These are phyloP conservation scores for Pholiota conissans DNA, from an alignment of 768 basidiomycete species.

Conservation along the genomic window DNA sequence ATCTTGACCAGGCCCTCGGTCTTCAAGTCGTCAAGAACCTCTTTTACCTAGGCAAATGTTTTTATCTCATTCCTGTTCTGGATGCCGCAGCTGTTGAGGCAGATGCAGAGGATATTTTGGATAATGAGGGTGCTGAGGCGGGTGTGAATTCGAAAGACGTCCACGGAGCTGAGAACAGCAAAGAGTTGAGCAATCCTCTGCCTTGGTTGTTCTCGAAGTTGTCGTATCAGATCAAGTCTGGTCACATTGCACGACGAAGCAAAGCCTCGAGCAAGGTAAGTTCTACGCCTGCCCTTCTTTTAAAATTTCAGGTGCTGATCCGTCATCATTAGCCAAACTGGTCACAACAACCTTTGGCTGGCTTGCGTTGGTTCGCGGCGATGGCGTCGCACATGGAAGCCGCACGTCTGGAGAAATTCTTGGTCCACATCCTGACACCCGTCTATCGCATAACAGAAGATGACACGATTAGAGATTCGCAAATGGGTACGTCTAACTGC, in stretches of 20 bases:
- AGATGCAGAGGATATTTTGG: slow-evolving; percentile 28
- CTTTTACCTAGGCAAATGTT: slow-evolving; percentile 90
- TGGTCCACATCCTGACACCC: slow-evolving; percentile 85
- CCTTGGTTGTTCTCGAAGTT: slow-evolving; percentile 95
- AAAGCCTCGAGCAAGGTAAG: slow-evolving; percentile 47
- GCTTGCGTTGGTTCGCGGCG: slow-evolving; percentile 92
- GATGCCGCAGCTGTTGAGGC: slow-evolving; percentile 29
- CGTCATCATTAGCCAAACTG: slow-evolving; percentile 62
- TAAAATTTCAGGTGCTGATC: slow-evolving; percentile 1
- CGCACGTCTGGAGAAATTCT: slow-evolving; percentile 58
- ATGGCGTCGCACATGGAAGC: slow-evolving; percentile 75
- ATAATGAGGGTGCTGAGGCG: slow-evolving; percentile 15
- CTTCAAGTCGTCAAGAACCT: slow-evolving; percentile 91
- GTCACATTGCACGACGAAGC: slow-evolving; percentile 69
- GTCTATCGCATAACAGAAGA: slow-evolving; percentile 88
- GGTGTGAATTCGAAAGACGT: slow-evolving; percentile 18
- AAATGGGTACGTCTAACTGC: slow-evolving; percentile 62
- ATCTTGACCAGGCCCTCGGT: slow-evolving; percentile 70
- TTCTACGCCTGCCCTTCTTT: background rate
- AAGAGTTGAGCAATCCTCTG: slow-evolving; percentile 50
- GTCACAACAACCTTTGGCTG: slow-evolving; percentile 77
- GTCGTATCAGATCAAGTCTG: slow-evolving; percentile 82
- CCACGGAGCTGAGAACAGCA: slow-evolving; percentile 23
- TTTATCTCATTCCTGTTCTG: slow-evolving; percentile 44
- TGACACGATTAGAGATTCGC: slow-evolving; percentile 73